Evolutionary conservation across 495 filamentous ascomycete genomes (phyloP).

Genomic region (Haplographium delicatum): DNA sequence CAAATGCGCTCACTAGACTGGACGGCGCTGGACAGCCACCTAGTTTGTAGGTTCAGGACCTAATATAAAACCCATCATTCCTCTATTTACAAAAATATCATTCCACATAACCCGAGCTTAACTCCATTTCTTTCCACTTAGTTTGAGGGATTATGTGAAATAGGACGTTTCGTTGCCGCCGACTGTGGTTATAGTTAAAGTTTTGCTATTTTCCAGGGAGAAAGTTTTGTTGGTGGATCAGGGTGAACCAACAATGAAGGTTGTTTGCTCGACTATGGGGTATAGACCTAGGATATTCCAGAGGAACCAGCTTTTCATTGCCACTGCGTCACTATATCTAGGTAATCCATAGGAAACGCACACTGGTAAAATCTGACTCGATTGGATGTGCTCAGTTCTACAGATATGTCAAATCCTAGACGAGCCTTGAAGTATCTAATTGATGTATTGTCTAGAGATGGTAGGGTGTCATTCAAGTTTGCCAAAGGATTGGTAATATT

Average conservation of each 20-base stretch:
- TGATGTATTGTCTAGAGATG: constrained; percentile 43
- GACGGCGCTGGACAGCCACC: constrained; percentile 55
- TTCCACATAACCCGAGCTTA: constrained; percentile 59
- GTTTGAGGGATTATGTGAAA: constrained; percentile 49
- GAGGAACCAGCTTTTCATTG: constrained; percentile 64
- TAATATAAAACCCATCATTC: constrained; percentile 57
- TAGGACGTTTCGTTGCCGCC: constrained; percentile 42
- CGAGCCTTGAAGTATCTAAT: constrained; percentile 61
- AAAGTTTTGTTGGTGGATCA: constrained; percentile 56
- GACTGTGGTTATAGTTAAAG: constrained; percentile 48
- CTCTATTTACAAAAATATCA: constrained; percentile 59
- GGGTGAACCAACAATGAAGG: constrained; percentile 58
- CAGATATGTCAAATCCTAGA: constrained; percentile 46
- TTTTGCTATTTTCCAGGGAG: constrained; percentile 48
- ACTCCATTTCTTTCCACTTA: constrained; percentile 46
- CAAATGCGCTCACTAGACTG: constrained; percentile 28
- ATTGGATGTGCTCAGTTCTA: constrained; percentile 56
- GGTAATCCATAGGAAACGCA: constrained; percentile 58
- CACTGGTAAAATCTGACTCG: constrained; percentile 62
- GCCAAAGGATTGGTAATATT: constrained; percentile 51
- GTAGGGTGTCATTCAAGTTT: constrained; percentile 47
- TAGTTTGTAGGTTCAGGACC: constrained; percentile 47
- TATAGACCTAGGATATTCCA: constrained; percentile 71
- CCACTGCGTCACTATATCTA: constrained; percentile 64
- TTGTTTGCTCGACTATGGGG: constrained; percentile 58